Evolutionary conservation across 768 basidiomycete genomes (phyloP).

Genomic region (Pseudohyphozyma bogoriensis): DNA sequence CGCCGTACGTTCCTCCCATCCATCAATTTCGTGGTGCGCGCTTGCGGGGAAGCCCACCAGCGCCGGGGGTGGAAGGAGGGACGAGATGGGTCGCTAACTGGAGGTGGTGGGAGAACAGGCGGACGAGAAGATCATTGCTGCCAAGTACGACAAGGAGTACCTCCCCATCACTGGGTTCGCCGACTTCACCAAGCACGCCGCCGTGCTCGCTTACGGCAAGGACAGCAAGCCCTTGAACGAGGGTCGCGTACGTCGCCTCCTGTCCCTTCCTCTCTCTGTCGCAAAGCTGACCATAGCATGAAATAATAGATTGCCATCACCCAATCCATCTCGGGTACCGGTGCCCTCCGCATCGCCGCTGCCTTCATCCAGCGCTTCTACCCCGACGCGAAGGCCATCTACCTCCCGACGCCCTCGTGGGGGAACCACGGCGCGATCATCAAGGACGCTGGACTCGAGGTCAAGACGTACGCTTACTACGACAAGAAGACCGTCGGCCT

Average conservation of each 20-base stretch:
- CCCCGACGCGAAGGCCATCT: constrained; percentile 57
- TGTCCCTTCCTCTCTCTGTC: neutral
- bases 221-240: constrained; percentile 61
- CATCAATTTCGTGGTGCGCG: neutral
- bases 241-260: constrained; percentile 50
- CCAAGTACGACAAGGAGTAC: constrained; percentile 80
- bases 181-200: constrained; percentile 70
- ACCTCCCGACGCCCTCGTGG: constrained; percentile 91
- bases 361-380: constrained; percentile 79
- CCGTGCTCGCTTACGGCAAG: constrained; percentile 67
- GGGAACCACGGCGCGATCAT: constrained; percentile 86
- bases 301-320: constrained; percentile 45
- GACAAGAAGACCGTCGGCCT: constrained; percentile 80
- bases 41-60: no score
- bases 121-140: constrained; percentile 56
- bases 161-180: constrained; percentile 80
- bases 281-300: no score
- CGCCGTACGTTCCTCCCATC: constrained; percentile 18
- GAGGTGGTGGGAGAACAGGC: constrained; percentile 46
- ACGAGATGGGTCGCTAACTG: no score
- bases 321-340: constrained; percentile 92
- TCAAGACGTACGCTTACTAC: constrained; percentile 86
- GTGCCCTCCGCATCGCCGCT: constrained; percentile 86
- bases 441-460: constrained; percentile 77
- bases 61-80: no score